A percentile compares a stretch with the other conserved stretches of the same genome.
phyloP scores from a whole-genome alignment of 768 basidiomycete genomes.

The Boletus eberwhitei region DNA sequence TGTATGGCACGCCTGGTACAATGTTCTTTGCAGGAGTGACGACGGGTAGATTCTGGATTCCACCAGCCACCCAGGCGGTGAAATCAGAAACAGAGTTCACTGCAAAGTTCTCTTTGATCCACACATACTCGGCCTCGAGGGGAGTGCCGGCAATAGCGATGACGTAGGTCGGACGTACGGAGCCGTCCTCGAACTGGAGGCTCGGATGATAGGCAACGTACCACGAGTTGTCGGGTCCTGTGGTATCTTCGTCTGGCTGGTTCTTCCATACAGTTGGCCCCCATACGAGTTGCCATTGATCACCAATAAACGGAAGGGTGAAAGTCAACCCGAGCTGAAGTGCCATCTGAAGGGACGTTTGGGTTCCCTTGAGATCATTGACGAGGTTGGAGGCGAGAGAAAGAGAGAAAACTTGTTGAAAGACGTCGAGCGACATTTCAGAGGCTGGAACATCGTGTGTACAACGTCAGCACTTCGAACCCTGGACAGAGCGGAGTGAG shows the following conservation, averaged over 20 bases:
- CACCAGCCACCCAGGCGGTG: conserved; percentile 1
- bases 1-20: not conserved
- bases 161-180: conserved; percentile 4
- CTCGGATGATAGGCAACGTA: conserved; percentile 10
- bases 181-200: conserved; percentile 12
- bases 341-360: not conserved
- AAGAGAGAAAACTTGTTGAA: conserved; percentile 14
- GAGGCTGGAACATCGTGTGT: not conserved
- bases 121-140: not conserved
- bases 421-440: conserved; percentile 13
- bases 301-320: not conserved
- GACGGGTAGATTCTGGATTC: not conserved
- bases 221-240: conserved; percentile 16
- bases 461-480: not conserved
- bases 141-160: conserved; percentile 16
- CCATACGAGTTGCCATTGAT: conserved; percentile 9
- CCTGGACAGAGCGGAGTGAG: not conserved
- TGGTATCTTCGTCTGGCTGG: not conserved
- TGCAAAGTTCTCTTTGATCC: conserved; percentile 1
- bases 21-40: not conserved
- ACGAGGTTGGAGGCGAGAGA: conserved; percentile 5
- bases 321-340: not conserved
- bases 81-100: conserved; percentile 11
- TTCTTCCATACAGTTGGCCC: conserved; percentile 17
- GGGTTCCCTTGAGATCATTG: not conserved